Base-by-base conservation (phyloP, 2,329 filamentous ascomycete genomes). In the Venturia carpophila region DNA sequence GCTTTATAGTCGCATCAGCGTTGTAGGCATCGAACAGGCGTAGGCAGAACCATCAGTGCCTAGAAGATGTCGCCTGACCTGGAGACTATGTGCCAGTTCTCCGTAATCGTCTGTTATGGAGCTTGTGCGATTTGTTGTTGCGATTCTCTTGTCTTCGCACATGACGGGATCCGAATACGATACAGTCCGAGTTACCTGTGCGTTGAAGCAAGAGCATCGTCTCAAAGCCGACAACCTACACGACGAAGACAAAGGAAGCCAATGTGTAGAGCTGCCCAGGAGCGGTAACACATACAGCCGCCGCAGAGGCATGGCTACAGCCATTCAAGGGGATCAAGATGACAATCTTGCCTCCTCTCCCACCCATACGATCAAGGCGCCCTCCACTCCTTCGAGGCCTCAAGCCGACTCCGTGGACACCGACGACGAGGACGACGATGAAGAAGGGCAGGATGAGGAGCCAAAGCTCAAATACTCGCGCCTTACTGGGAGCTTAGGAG, bases 391-490 rank as follows among this genome's bases (percentile, higher is more conserved):
- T 1, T 43, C 39, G 4, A 19, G 27, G 15, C 11, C 64, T 17
- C 55, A 24, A 27, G 27, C 56, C 17, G 55, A 56, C 13, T 43
- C 64, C 21, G 42, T 63, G 27, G 52, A 45, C 56, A 45, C 19
- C 41, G 64, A 39, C 9, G 60, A 65, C 2, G 71, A 72, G 2
- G 66, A 86, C 0, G 86, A 87, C 0, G 88, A 90, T 0, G 87
- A 89, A 0, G 91, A 95, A 0, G 91, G 92, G 0, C 92, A 94
- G 3, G 92, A 97, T 6, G 93, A 97, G 21, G 93, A 97, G 76
- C 95, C 94, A 37, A 89, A 88, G 72, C 84, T 99, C 71, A 99
- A 99, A 77, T 97, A 97, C 75, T 89, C 88, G 62, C 88, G 91
- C 61, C 78, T 97, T 70, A 97, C 94, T 9, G 88, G 87, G 67